Conservation (phyloP, 2,329 filamentous ascomycete genomes). For the Talaromyces verruculosus region DNA sequence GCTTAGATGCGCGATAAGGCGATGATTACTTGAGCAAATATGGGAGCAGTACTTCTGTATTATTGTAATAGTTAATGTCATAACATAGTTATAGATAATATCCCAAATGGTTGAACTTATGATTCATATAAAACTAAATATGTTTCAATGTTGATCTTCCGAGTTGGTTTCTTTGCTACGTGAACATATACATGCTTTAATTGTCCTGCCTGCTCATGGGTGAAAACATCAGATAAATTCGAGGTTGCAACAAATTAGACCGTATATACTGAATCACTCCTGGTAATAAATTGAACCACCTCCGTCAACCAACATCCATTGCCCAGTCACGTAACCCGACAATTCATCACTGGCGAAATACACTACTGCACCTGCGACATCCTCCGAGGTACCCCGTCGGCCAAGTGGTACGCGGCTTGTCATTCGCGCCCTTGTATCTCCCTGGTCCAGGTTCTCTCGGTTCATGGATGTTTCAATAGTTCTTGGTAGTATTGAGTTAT, state of each 20-base stretch:
- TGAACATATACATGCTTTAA: background rate
- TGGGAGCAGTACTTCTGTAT: background rate
- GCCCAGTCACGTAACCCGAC: background rate
- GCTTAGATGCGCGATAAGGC: background rate
- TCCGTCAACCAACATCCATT: background rate
- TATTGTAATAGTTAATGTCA: background rate
- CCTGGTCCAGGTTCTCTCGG: background rate
- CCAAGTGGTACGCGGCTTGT: background rate
- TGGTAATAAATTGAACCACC: background rate
- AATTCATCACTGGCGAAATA: background rate
- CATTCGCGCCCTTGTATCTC: background rate
- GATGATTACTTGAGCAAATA: background rate
- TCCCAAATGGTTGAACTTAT: background rate
- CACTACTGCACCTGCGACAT: background rate
- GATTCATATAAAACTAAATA: background rate
- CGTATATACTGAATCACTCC: background rate
- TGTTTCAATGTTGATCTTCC: background rate
- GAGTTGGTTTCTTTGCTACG: background rate
- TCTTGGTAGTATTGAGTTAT: background rate
- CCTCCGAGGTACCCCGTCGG: background rate
- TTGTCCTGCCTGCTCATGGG: background rate
- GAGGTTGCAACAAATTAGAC: background rate
- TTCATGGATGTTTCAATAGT: background rate
- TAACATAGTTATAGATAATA: background rate
- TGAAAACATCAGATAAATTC: background rate